Conservation (phyloP, 495 filamentous ascomycete species). For the Beverwykella pulmonaria region DNA sequence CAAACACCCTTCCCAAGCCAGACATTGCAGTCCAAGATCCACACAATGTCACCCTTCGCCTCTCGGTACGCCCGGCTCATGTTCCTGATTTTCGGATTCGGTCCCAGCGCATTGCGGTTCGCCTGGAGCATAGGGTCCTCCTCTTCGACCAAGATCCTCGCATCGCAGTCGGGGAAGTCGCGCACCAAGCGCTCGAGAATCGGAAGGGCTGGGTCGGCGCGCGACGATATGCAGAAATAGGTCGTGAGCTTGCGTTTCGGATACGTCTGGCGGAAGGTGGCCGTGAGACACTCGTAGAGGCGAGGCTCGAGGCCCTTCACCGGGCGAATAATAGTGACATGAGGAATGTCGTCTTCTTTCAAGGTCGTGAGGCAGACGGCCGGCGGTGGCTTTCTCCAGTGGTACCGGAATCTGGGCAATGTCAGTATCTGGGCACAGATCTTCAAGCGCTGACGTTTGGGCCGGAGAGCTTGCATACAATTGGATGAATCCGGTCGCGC, state of each 20-base stretch:
- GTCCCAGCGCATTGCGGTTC: conserved; percentile 68
- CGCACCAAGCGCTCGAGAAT: conserved; percentile 68
- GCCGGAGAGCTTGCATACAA: conserved; percentile 52
- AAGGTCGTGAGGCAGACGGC: conserved; percentile 24
- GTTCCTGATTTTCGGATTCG: conserved; percentile 98
- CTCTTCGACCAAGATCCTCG: conserved; percentile 76
- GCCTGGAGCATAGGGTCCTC: conserved; percentile 75
- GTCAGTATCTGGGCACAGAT: conserved; percentile 11
- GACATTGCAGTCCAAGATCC: conserved; percentile 96
- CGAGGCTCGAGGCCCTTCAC: conserved; percentile 89
- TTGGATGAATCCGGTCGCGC: conserved; percentile 61
- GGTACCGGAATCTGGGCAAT: conserved; percentile 36
- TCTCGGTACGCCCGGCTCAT: conserved; percentile 96
- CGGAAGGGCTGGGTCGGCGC: conserved; percentile 77
- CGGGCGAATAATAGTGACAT: conserved; percentile 89
- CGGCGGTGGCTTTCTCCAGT: conserved; percentile 19
- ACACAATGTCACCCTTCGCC: conserved; percentile 86
- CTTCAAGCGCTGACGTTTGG: conserved; percentile 4
- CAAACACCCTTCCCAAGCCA: conserved; percentile 82
- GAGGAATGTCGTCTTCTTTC: conserved; percentile 52
- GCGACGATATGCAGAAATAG: conserved; percentile 77
- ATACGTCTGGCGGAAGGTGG: conserved; percentile 83
- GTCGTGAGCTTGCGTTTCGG: conserved; percentile 76
- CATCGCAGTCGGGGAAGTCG: conserved; percentile 75
- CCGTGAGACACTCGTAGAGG: conserved; percentile 90